Evolutionary conservation across 1,284 basidiomycete genomes (phyloP), one percentile per base, ranked within the genome.

Genomic region (Melampsora larici-populina): DNA sequence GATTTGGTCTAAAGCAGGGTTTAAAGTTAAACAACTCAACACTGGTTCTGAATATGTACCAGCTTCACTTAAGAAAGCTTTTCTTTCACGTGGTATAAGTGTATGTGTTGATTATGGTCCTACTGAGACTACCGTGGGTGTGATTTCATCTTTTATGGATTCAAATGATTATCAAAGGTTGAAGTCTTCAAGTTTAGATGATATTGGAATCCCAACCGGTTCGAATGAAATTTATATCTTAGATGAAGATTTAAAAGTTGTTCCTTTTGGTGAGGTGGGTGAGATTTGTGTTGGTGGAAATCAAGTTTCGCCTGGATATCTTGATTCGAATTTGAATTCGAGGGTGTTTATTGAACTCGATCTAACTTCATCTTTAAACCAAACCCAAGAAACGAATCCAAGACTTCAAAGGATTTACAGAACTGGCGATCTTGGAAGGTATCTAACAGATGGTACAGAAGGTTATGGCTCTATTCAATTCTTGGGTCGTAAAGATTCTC

Each of bases 71-170:
- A 58, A 80, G 33, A 78, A 80, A 60, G 77, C 78, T 9, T 81
- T 80, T 78, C 66, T 80, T 15, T 79, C 79, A 26, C 55, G 81
- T 29, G 81, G 81, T 0, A 80, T 81, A 18, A 58, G 72, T 26
- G 81, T 81, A 6, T 79, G 79, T 40, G 80, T 81, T 15, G 81
- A 81, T 69, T 81, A 81, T 36, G 81, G 81, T 46, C 81, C 81
- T 0, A 80, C 79, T 60, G 81, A 81, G 49, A 81, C 81, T 0
- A 81, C 81, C 11, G 81, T 81, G 13, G 81, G 81, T 29, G 80
- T 81, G 46, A 80, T 81, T 40, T 70, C 67, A 21, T 78, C 75
- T 21, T 64, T 31, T 21, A 49, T 76, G 26, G 29, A 49, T 78
- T 79, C 46, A 79, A 80, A 68, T 79, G 69, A 48, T 67, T 66